Base-by-base conservation (phyloP, 2,329 filamentous ascomycete species). In the Penicillium decumbens region DNA sequence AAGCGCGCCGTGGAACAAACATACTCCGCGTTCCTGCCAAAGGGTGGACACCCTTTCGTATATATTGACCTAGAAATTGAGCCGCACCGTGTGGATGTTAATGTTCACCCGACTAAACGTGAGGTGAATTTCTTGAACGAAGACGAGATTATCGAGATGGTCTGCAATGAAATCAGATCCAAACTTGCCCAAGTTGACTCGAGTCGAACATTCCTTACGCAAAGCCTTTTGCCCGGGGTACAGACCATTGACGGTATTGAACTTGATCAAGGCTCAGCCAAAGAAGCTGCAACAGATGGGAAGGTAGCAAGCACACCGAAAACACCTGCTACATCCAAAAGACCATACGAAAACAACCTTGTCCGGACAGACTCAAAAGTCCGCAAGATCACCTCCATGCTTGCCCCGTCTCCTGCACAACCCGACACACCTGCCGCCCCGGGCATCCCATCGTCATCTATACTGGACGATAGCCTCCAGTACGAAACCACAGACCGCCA, bases 41-140 rank as follows among this genome's bases (percentile, higher is more conserved):
- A 97, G 71, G 89, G 88, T 29, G 89, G 90, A 1, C 93, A 95
- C 65, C 93, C 93, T 0, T 98, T 97, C 66, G 77, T 92, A 49
- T 98, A 98, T 65, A 77, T 98, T 24, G 93, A 86, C 64, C 78
- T 98, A 2, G 88, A 95, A 51, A 95, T 98, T 49, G 91, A 97
- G 60, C 92, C 93, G 1, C 83, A 87, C 24, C 80, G 92, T 45
- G 89, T 98, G 3, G 93, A 98, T 68, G 95, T 98, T 65, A 98
- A 98, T 60, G 87, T 98, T 0, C 93, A 98, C 68, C 93, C 93
- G 0, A 98, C 93, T 0, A 98, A 98, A 69, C 80, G 89, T 43
- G 92, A 98, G 66, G 93, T 98, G 18, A 93, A 97, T 64, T 97
- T 98, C 61, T 77, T 98, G 20, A 95, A 97, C 54, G 93, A 98